Evolutionary conservation across 176 grass and related monocot genomes (phyloP), one percentile per base, ranked within the genome.

Genomic region (Carex scoparia): DNA sequence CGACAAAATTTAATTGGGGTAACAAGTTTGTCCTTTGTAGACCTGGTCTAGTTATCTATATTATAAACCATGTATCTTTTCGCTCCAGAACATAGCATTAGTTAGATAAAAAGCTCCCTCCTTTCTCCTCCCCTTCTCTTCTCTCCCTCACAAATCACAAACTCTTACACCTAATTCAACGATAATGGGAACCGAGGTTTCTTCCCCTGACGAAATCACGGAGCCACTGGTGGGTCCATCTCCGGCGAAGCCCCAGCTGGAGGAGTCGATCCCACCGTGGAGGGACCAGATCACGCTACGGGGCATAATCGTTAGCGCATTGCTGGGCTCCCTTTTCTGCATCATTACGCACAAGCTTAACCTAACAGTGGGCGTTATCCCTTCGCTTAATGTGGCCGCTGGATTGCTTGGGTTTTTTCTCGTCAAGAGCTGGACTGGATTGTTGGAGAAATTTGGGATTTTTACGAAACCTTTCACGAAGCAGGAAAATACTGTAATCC

Each of bases 401-500:
- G 93, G 93, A 5, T 66, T 94, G 44, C 90, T 94, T 13, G 92
- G 92, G 5, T 94, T 92, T 67, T 94, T 94, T 86, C 83, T 94
- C 27, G 57, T 94, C 30, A 83, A 86, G 75, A 85, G 65, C 15
- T 94, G 92, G 92, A 90, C 92, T 9, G 68, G 62, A 0, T 69
- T 81, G 30, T 57, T 91, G n/a, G 35, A 49, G 33, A 84, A 48
- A 82, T 10, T 91, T 31, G 90, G 92, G 49, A 1, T 94, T 58
- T 48, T 86, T 10, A 62, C 87, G 64, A 91, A 80, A 86, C 92
- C 92, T 8, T 97, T 97, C 78, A 97, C 92, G n/a, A 91, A 85
- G 91, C 95, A 95, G 87, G 95, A 94, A 91, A 98, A 98, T 86
- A 94, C 93, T 64, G 91, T 95, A 64, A 94, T 93, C 40, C 93